phyloP scores from a whole-genome alignment of 345 rosid genomes.

The Populus ilicifolia region DNA sequence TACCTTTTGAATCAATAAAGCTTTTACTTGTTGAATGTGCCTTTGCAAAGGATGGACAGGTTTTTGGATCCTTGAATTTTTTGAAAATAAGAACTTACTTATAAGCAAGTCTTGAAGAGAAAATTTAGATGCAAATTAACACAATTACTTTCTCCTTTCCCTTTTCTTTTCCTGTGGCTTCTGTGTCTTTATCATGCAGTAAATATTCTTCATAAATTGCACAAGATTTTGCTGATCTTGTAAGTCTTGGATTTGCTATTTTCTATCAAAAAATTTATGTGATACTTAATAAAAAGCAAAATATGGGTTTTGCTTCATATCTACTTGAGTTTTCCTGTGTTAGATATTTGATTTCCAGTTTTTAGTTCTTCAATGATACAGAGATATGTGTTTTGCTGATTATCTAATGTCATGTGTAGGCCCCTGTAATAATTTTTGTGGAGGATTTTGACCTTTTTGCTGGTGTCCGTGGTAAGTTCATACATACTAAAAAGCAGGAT shows the following conservation, averaged over 20 bases:
- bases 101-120: no score
- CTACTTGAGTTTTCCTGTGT: not conserved
- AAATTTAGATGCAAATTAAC: not conserved
- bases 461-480: conserved; percentile 90
- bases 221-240: not conserved
- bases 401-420: conserved; percentile 43
- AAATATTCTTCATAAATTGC: not conserved
- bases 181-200: not conserved
- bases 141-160: not conserved
- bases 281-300: no score
- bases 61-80: no score
- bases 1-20: no score
- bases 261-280: no score
- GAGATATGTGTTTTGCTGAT: conserved; percentile 11
- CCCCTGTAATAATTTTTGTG: conserved; percentile 91
- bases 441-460: conserved; percentile 98
- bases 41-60: no score
- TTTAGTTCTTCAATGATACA: not conserved
- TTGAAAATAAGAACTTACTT: no score
- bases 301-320: no score
- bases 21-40: no score
- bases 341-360: not conserved
- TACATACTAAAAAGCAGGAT: conserved; percentile 88
- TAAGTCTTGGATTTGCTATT: no score
- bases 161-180: not conserved